phyloP scores from a whole-genome alignment of 108 stramenopile genomes.

The Discostella stelligeroides region DNA sequence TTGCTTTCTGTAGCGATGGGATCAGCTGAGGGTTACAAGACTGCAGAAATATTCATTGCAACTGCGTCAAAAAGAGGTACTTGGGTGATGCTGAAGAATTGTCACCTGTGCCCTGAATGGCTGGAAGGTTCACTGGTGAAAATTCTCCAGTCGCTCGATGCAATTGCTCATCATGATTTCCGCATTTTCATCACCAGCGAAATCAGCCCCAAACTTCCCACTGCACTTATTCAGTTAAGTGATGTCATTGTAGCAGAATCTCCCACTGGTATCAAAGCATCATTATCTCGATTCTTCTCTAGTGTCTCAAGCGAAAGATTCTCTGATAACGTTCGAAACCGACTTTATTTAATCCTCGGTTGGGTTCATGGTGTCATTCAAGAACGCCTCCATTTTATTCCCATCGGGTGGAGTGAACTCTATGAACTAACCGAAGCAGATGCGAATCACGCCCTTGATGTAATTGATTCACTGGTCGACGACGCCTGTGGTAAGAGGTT shows the following conservation, averaged over 20 bases:
- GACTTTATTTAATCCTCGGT: conserved; percentile 90
- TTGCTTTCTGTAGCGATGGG: conserved; percentile 95
- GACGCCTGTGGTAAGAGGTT: conserved; percentile 48
- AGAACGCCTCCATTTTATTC: conserved; percentile 95
- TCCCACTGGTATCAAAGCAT: conserved; percentile 92
- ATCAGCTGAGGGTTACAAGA: conserved; percentile 87
- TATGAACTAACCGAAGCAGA: conserved; percentile 98
- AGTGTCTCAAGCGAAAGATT: conserved; percentile 73
- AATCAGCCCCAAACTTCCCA: conserved; percentile 80
- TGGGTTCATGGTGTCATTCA: conserved; percentile 97
- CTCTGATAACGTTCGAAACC: conserved; percentile 66
- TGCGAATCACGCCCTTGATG: conserved; percentile 89
- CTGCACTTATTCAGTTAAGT: conserved; percentile 78
- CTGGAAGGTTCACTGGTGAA: conserved; percentile 93
- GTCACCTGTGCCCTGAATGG: conserved; percentile 98
- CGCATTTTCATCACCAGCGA: conserved; percentile 94
- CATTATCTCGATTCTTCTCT: conserved; percentile 87
- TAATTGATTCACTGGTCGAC: conserved; percentile 81
- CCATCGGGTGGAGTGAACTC: conserved; percentile 92
- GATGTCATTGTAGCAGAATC: conserved; percentile 93
- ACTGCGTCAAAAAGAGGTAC: conserved; percentile 83
- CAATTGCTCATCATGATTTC: conserved; percentile 74
- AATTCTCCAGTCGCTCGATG: conserved; percentile 82
- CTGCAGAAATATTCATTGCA: conserved; percentile 82
- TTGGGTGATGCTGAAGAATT: conserved; percentile 98